Base-by-base conservation (phyloP, 2,329 filamentous ascomycete genomes). In the Alternaria brassicae region DNA sequence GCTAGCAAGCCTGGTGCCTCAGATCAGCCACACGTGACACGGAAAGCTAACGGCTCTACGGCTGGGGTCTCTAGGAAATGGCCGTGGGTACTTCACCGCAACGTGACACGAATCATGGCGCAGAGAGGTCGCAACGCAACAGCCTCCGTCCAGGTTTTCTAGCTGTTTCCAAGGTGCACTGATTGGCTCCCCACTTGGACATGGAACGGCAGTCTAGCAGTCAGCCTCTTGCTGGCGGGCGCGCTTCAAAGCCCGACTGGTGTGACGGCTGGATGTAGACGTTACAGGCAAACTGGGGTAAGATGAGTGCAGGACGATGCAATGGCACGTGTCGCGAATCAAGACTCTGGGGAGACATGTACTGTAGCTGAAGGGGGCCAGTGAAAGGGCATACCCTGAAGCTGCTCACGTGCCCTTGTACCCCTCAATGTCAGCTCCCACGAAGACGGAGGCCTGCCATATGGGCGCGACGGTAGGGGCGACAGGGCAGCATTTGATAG, bases 161-260 rank as follows among this genome's bases (percentile, higher is more conserved):
- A 73, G 72, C 68, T 67, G 66, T 66, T 75, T 76, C 72, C 62
- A 72, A 49, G 57, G 42, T 6, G 56, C 53, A 51, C 53, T 73
- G 72, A 73, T 74, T 75, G 72, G 74, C 63, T 56, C 65, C 63
- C 53, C 60, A 61, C 55, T 48, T 44, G 19, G 28, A 50, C 56
- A 59, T 56, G 56, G 51, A 44, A 52, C 37, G 45, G 49, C 58
- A 58, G 44, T 48, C 44, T 32, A 47, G 50, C 50, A 58, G 44
- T 44, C 54, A 52, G 62, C 61, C 62, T 59, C 47, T 58, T 50
- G 62, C 58, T 62, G 61, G 66, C 65, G 66, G 65, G 57, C 62
- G 65, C 60, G 53, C 63, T 59, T 52, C 55, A 60, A 60, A 64
- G 63, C 63, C 58, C 69, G 69, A 51, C 67, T 66, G 69, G 72